phyloP scores from a whole-genome alignment of 108 stramenopile species.

The Stephanodiscus triporus region DNA sequence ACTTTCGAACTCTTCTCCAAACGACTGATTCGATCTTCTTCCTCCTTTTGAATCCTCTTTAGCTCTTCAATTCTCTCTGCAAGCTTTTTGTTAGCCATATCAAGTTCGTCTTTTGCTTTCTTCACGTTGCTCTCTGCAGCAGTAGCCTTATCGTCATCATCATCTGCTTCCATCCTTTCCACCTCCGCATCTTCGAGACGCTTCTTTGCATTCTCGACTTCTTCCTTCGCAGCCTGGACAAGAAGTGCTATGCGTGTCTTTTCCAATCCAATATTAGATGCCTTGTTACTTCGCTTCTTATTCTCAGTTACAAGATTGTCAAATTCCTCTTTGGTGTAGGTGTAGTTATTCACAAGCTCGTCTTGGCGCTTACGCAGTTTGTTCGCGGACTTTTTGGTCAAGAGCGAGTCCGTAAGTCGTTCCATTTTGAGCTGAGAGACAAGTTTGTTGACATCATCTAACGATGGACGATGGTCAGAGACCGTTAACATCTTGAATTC shows the following conservation, averaged over 20 bases:
- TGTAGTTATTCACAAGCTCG: slow-evolving; percentile 80
- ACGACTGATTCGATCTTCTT: slow-evolving; percentile 59
- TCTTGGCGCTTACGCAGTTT: slow-evolving; percentile 77
- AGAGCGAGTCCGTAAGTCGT: slow-evolving; percentile 43
- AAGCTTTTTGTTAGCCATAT: slow-evolving; percentile 56
- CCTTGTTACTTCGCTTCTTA: slow-evolving; percentile 68
- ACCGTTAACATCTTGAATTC: slow-evolving; percentile 78
- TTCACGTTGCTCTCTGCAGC: slow-evolving; percentile 39
- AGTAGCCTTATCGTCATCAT: slow-evolving; percentile 28
- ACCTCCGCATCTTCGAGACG: slow-evolving; percentile 64
- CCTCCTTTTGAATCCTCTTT: slow-evolving; percentile 49
- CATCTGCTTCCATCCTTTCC: slow-evolving; percentile 46
- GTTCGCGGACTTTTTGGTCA: slow-evolving; percentile 71
- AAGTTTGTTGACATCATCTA: slow-evolving; percentile 70
- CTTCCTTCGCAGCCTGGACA: slow-evolving; percentile 71
- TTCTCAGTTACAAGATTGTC: slow-evolving; percentile 66
- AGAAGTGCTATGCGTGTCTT: slow-evolving; percentile 78
- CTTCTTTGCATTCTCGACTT: slow-evolving; percentile 50
- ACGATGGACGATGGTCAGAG: slow-evolving; percentile 73
- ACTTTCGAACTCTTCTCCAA: slow-evolving; percentile 63
- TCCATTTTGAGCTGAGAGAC: slow-evolving; percentile 66
- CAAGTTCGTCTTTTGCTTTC: slow-evolving; percentile 44
- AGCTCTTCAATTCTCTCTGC: slow-evolving; percentile 59
- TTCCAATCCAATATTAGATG: slow-evolving; percentile 75
- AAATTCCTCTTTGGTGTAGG: slow-evolving; percentile 83